Percentiles rank a stretch among this genome's conserved stretches.
These are phyloP conservation scores for Xylariaceae sp. DNA, from an alignment of 2,329 filamentous ascomycete species.

Conservation along the genomic window DNA sequence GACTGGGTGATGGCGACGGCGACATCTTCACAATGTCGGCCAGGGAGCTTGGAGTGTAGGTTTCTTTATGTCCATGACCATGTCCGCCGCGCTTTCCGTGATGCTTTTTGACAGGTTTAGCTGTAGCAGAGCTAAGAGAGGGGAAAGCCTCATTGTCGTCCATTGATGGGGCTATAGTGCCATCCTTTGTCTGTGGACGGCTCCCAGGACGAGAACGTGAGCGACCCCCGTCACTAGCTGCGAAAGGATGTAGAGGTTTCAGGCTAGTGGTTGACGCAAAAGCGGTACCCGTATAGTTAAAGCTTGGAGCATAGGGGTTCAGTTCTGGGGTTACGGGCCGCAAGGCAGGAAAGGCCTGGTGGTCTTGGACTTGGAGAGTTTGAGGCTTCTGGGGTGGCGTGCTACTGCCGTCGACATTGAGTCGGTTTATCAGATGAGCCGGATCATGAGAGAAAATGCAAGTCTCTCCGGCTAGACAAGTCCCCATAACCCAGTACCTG, in stretches of 20 bases:
- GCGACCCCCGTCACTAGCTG: conserved; percentile 54
- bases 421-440: conserved; percentile 73
- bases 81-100: conserved; percentile 87
- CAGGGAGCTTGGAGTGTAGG: conserved; percentile 65
- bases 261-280: conserved; percentile 66
- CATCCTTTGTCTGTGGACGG: conserved; percentile 60
- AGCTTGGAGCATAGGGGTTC: conserved; percentile 45
- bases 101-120: conserved; percentile 81
- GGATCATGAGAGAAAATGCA: conserved; percentile 98
- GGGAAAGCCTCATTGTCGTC: conserved; percentile 97
- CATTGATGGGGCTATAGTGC: conserved; percentile 66
- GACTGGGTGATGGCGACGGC: conserved; percentile 77
- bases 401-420: conserved; percentile 64
- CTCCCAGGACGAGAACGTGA: conserved; percentile 80
- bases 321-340: conserved; percentile 55
- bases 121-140: conserved; percentile 68
- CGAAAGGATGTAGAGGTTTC: conserved; percentile 52
- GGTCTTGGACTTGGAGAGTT: conserved; percentile 74
- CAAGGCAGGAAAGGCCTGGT: conserved; percentile 77
- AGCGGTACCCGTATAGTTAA: conserved; percentile 48
- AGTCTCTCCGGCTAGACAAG: conserved; percentile 85
- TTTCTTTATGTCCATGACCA: conserved; percentile 64
- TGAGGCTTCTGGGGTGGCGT: conserved; percentile 61
- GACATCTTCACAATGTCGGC: conserved; percentile 96
- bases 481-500: conserved; percentile 94